These are phyloP conservation scores for Thelonectria rubi DNA, from an alignment of 2,329 filamentous ascomycete species.

Conservation along the genomic window DNA sequence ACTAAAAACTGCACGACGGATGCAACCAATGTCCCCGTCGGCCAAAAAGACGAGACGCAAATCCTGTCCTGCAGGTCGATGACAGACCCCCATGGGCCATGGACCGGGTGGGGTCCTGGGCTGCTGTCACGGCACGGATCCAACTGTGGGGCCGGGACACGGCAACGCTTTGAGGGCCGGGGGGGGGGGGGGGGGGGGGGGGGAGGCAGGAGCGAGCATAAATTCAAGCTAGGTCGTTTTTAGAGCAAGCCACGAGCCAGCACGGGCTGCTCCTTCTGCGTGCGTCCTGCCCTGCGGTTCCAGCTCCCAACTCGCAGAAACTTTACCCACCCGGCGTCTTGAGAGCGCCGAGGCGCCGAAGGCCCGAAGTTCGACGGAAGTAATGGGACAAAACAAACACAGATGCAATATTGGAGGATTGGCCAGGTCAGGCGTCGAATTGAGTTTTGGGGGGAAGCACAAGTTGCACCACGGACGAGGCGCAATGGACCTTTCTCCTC, in stretches of 20 bases:
- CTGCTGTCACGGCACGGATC: conserved; percentile 20
- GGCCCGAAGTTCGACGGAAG: conserved; percentile 9
- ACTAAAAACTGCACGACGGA: not conserved
- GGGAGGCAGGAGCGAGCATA: not conserved
- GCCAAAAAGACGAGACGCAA: too few species aligned
- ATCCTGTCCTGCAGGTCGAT: not conserved
- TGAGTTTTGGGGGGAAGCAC: not conserved
- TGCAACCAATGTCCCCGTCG: too few species aligned
- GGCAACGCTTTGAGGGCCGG: conserved; percentile 16
- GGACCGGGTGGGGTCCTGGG: conserved; percentile 12
- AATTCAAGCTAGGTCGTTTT: not conserved
- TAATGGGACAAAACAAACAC: not conserved
- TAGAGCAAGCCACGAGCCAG: not conserved
- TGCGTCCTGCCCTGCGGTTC: too few species aligned
- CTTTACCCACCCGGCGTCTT: conserved; percentile 16
- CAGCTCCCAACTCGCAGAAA: too few species aligned
- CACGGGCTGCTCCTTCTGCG: not conserved
- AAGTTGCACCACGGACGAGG: not conserved
- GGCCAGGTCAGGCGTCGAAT: not conserved
- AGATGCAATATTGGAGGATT: not conserved
- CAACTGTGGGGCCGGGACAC: conserved; percentile 20
- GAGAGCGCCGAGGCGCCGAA: conserved; percentile 13
- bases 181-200: not conserved
- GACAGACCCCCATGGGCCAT: conserved; percentile 4
- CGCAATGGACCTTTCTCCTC: not conserved